Evolutionary conservation across 1,284 basidiomycete genomes (phyloP), one percentile per base, ranked within the genome.

Genomic region (Sanghuangporus sanghuang): DNA sequence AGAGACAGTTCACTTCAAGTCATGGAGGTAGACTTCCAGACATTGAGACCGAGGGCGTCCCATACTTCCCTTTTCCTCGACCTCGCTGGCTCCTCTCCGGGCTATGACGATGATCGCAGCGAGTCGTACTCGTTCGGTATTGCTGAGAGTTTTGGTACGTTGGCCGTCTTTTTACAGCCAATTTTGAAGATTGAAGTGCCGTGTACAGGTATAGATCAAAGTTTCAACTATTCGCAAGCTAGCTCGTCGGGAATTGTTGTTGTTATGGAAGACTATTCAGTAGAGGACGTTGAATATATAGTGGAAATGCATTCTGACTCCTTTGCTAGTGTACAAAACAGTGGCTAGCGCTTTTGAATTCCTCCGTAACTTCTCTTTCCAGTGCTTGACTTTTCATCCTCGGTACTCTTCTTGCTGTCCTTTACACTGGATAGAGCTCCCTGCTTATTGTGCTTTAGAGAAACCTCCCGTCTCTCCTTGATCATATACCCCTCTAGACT

Each of bases 151-250:
- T 6, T 14, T 4, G 35, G 57, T 59, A 49, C 14, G 44, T 32
- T 18, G 12, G 6, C 39, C 5, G 21, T 55, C 16, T 54, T 46
- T 46, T 7, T 18, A 16, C 44, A 7, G 16, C 7, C 44, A 46
- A 18, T n/a, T 18, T 11, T n/a, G 44, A n/a, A n/a, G 16, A 14
- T 46, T n/a, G 44, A 46, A n/a, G 12, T 46, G 27, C 21, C 16
- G 16, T 46, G 44, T 46, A 46, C 14, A 42, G 23, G 27, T 21
- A 50, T 32, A 39, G 53, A 53, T 14, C 32, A 52, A 39, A 78
- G 84, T 73, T 70, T 88, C 85, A 87, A 84, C 14, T 74, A 68
- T 3, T 85, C 72, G 70, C 85, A 88, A 73, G 42, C 44, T 8
- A 59, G 57, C 16, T 59, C 57, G 16, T 59, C 57, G 6, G 57